phyloP scores from a whole-genome alignment of 2,329 filamentous ascomycete genomes.

The Trichoderma sp. region DNA sequence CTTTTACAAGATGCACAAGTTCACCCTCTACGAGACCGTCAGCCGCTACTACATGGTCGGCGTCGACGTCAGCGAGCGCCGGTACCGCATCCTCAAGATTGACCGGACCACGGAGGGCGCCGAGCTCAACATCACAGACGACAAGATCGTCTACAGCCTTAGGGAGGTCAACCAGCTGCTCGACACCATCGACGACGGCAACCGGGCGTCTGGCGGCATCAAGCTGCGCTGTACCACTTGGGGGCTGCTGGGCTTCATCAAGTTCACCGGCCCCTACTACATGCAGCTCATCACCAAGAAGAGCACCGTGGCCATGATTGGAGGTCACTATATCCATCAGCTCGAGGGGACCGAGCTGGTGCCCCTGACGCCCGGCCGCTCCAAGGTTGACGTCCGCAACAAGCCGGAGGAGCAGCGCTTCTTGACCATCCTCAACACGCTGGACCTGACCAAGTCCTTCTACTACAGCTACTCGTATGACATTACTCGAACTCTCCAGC shows the following conservation, averaged over 20 bases:
- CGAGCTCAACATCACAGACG: conserved; percentile 83
- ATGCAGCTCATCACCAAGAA: conserved; percentile 97
- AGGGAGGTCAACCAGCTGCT: conserved; percentile 92
- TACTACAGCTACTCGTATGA: conserved; percentile 99
- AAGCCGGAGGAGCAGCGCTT: conserved; percentile 83
- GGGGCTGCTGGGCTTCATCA: conserved; percentile 93
- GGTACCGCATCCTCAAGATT: conserved; percentile 91
- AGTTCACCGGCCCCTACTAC: conserved; percentile 94
- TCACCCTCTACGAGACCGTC: conserved; percentile 95
- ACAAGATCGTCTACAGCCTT: conserved; percentile 91
- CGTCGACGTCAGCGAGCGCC: conserved; percentile 83
- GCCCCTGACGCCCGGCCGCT: conserved; percentile 75
- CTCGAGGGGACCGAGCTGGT: conserved; percentile 92
- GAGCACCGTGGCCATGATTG: conserved; percentile 93
- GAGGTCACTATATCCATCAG: conserved; percentile 94
- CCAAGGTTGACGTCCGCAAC: conserved; percentile 75
- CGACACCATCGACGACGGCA: conserved; percentile 92
- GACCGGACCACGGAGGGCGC: conserved; percentile 79
- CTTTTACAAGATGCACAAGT: conserved; percentile 83
- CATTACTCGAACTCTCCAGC: conserved; percentile 86
- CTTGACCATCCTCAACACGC: conserved; percentile 82
- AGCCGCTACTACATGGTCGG: conserved; percentile 93
- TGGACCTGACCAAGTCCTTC: conserved; percentile 88
- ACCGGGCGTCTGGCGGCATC: conserved; percentile 85
- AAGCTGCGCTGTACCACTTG: conserved; percentile 88